Evolutionary conservation across 78 protist genomes (phyloP).

Genomic region (Ministeria vibrans): DNA sequence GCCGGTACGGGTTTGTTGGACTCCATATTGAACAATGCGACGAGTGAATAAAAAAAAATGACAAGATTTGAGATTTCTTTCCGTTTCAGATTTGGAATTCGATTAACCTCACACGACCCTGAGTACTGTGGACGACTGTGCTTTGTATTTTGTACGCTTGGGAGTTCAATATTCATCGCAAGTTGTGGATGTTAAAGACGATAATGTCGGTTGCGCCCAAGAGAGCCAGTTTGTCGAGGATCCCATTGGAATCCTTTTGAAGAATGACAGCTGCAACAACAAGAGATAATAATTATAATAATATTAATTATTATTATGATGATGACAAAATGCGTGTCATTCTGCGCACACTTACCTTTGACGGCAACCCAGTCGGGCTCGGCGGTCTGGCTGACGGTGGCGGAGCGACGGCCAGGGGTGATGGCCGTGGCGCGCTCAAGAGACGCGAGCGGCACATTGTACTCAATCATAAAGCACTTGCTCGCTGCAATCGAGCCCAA

Average conservation of each 20-base stretch:
- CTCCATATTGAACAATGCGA: too few species aligned
- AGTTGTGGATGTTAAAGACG: constrained; percentile 22
- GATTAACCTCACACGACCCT: too few species aligned
- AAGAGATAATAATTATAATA: background rate
- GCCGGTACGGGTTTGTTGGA: too few species aligned
- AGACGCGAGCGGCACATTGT: constrained; percentile 16
- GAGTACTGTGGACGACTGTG: too few species aligned
- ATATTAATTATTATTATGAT: background rate
- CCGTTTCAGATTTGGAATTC: too few species aligned
- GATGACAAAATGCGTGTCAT: background rate
- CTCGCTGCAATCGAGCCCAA: constrained; percentile 33
- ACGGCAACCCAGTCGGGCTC: constrained; percentile 50
- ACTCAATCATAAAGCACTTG: constrained; percentile 9
- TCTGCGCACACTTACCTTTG: background rate
- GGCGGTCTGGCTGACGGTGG: constrained; percentile 29
- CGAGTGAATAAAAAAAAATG: too few species aligned
- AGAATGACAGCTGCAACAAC: background rate
- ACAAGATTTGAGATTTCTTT: too few species aligned
- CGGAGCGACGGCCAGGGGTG: constrained; percentile 53
- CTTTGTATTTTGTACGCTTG: too few species aligned
- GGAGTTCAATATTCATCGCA: too few species aligned
- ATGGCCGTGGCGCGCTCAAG: constrained; percentile 1
- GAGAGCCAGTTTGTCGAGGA: constrained; percentile 22
- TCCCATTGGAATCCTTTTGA: background rate
- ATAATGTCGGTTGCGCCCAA: constrained; percentile 42